Percentiles rank a stretch among this genome's conserved stretches.
phyloP scores from a whole-genome alignment of 2,329 filamentous ascomycete genomes.

The Neonectria magnoliae region DNA sequence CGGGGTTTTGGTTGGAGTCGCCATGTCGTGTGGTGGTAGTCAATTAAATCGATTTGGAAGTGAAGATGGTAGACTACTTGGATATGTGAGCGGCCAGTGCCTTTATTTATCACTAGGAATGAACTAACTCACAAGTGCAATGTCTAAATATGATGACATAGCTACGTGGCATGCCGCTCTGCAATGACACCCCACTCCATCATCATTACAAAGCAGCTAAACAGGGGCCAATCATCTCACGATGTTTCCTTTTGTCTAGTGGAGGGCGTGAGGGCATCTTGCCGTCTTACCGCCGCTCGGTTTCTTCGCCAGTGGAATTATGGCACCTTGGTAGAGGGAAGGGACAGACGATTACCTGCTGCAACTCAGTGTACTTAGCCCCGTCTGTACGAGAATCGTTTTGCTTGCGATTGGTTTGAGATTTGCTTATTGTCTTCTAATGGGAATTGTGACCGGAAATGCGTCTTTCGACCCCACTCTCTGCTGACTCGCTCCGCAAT shows the following conservation, averaged over 20 bases:
- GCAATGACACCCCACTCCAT: background rate
- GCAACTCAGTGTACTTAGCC: too few relatives aligned
- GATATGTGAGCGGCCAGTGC: background rate
- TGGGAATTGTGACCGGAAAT: background rate
- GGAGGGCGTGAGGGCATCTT: background rate
- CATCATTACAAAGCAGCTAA: background rate
- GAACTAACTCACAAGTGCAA: background rate
- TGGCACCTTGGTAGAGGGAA: too few relatives aligned
- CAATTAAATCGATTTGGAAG: background rate
- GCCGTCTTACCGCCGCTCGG: background rate
- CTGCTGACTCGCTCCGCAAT: background rate
- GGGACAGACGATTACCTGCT: too few relatives aligned
- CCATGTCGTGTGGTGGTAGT: slow-evolving; percentile 6
- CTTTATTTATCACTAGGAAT: background rate
- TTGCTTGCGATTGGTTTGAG: too few relatives aligned
- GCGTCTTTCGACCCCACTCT: background rate
- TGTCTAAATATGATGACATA: background rate
- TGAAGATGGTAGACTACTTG: too few relatives aligned
- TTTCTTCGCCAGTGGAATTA: background rate
- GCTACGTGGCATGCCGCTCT: background rate
- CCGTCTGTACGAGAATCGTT: too few relatives aligned
- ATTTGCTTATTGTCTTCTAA: background rate
- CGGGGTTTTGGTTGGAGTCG: slow-evolving; percentile 11
- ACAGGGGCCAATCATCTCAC: background rate
- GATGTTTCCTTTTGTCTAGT: background rate